phyloP scores from a whole-genome alignment of 345 rosid species.

The Dipteronia sinensis region DNA sequence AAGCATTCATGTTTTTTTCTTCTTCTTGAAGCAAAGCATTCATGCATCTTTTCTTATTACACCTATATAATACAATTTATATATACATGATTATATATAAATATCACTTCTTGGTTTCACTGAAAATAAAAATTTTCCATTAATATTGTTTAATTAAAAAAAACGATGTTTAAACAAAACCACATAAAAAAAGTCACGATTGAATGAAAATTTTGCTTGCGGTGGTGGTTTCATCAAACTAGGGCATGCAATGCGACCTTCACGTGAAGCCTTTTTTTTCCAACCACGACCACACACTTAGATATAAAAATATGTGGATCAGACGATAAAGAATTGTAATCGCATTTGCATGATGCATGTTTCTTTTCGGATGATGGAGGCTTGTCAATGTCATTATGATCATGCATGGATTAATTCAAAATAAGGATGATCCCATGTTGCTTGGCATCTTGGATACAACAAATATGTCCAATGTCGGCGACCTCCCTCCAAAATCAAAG shows the following conservation, averaged over 20 bases:
- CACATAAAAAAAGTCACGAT: not conserved
- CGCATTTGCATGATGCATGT: not conserved
- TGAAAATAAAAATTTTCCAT: too few species aligned
- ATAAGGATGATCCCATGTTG: constrained; percentile 13
- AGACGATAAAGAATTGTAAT: not conserved
- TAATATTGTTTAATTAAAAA: too few species aligned
- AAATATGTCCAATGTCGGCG: constrained; percentile 1
- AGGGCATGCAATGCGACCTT: too few species aligned
- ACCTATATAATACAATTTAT: too few species aligned
- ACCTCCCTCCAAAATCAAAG: not conserved
- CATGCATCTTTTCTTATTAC: too few species aligned
- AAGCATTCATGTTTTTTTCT: too few species aligned
- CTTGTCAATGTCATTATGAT: not conserved
- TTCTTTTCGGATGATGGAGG: not conserved
- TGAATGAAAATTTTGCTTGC: not conserved
- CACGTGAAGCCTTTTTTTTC: too few species aligned
- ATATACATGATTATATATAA: too few species aligned
- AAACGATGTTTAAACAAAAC: too few species aligned
- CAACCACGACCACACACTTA: too few species aligned
- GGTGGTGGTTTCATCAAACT: not conserved
- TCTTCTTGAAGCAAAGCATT: too few species aligned
- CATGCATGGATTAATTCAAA: not conserved
- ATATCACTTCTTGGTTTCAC: not conserved
- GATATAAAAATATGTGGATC: not conserved
- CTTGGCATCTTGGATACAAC: not conserved